Evolutionary conservation across 768 basidiomycete species (phyloP).

Genomic region (Hypholoma fasciculare): DNA sequence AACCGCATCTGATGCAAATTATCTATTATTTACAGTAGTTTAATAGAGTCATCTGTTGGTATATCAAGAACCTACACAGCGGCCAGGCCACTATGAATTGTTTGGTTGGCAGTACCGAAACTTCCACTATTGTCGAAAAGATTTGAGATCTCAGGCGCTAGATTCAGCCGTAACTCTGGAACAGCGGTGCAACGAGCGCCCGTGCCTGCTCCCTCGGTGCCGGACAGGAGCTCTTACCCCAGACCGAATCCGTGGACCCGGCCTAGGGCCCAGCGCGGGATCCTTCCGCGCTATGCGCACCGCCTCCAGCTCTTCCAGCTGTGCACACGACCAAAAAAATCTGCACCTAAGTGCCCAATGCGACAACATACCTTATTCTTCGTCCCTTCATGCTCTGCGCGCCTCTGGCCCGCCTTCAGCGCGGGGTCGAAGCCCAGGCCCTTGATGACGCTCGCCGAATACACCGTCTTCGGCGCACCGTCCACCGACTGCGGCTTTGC

Average conservation of each 20-base stretch:
- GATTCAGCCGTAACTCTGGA: no score
- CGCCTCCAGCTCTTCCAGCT: constrained; percentile 61
- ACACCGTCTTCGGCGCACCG: constrained; percentile 31
- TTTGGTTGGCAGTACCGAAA: no score
- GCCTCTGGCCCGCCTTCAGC: constrained; percentile 48
- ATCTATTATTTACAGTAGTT: no score
- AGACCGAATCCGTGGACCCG: constrained; percentile 65
- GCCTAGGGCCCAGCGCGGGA: constrained; percentile 60
- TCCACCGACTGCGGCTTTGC: neutral
- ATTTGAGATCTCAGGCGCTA: no score
- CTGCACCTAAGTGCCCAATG: neutral
- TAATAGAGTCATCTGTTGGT: no score
- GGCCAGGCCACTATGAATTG: no score
- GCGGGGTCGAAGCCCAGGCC: constrained; percentile 81
- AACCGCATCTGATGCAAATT: no score
- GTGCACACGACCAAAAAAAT: constrained; percentile 1
- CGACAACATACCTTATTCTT: constrained; percentile 56
- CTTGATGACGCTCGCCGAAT: constrained; percentile 67
- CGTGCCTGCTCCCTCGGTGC: no score
- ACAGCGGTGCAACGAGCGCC: no score
- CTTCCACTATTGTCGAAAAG: no score
- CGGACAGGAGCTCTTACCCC: constrained; percentile 43
- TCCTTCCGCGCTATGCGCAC: constrained; percentile 50
- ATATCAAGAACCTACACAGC: no score
- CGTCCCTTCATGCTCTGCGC: constrained; percentile 36